phyloP scores from a whole-genome alignment of 305 asterid genomes.

The Fraxinus floribunda region DNA sequence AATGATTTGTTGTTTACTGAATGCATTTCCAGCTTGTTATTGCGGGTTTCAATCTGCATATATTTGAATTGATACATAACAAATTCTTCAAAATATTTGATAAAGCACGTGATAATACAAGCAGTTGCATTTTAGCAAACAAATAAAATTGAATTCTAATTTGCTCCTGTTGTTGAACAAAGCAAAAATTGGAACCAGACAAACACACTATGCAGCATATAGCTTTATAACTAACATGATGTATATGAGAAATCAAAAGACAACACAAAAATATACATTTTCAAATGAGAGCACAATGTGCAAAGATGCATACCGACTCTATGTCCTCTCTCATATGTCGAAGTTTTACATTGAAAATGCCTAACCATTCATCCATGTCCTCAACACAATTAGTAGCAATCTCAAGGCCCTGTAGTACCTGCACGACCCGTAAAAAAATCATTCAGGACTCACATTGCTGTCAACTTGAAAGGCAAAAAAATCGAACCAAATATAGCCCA shows the following conservation, averaged over 20 bases:
- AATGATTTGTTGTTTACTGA: constrained; percentile 86
- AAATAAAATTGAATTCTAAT: neutral
- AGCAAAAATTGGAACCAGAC: constrained; percentile 18
- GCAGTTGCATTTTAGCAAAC: neutral
- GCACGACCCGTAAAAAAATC: constrained; percentile 20
- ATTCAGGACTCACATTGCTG: neutral
- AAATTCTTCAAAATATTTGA: constrained; percentile 10
- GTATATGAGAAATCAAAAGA: constrained; percentile 5
- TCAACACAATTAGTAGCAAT: constrained; percentile 85
- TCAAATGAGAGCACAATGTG: constrained; percentile 26
- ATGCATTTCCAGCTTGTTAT: constrained; percentile 96
- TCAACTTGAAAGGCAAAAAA: constrained; percentile 14
- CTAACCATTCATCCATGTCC: constrained; percentile 97
- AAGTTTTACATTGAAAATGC: constrained; percentile 83
- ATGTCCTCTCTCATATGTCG: constrained; percentile 98
- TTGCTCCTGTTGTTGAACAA: neutral
- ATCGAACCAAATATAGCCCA: neutral
- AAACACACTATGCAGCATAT: constrained; percentile 10
- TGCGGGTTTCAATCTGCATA: constrained; percentile 91
- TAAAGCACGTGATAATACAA: constrained; percentile 2
- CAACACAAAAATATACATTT: constrained; percentile 9
- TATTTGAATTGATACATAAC: neutral
- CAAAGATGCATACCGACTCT: constrained; percentile 65
- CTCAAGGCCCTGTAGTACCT: constrained; percentile 89
- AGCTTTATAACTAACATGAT: constrained; percentile 13